Evolutionary conservation across 1,284 basidiomycete species (phyloP).

Genomic region (Cutaneotrichosporon dermatis): DNA sequence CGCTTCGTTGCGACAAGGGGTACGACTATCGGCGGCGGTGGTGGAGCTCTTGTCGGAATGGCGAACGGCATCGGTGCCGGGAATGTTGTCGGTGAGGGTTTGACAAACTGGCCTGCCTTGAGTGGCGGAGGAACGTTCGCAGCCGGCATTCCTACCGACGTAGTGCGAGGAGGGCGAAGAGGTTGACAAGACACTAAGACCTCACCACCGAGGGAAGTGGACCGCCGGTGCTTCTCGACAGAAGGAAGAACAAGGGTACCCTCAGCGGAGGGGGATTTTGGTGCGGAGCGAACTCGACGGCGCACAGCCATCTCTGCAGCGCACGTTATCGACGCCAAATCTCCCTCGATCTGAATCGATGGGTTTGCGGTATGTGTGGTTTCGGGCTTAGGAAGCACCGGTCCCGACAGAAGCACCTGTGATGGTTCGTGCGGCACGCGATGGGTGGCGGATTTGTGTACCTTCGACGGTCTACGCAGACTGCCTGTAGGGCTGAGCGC

Average conservation of each 20-base stretch:
- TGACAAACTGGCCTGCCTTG: no score
- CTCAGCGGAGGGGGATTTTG: not conserved
- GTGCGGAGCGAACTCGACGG: not conserved
- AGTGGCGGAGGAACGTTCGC: not conserved
- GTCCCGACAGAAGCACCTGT: no score
- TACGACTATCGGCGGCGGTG: conserved; percentile 4
- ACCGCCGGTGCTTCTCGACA: conserved; percentile 1
- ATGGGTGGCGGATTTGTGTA: no score
- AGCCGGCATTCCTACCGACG: no score
- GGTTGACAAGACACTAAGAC: not conserved
- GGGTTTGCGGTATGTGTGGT: not conserved
- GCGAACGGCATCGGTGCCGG: not conserved
- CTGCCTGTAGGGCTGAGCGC: no score
- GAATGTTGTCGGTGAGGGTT: not conserved
- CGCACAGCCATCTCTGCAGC: conserved; percentile 1
- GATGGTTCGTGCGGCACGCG: no score
- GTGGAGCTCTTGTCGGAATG: not conserved
- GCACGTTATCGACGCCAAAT: not conserved
- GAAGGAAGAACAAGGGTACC: not conserved
- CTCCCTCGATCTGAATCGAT: not conserved
- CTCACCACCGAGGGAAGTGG: conserved; percentile 1
- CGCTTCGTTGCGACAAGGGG: not conserved
- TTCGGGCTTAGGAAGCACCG: not conserved
- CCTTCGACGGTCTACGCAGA: no score
- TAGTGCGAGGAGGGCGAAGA: not conserved